phyloP scores from a whole-genome alignment of 2,329 filamentous ascomycete species.

The Lecanosticta acicola region DNA sequence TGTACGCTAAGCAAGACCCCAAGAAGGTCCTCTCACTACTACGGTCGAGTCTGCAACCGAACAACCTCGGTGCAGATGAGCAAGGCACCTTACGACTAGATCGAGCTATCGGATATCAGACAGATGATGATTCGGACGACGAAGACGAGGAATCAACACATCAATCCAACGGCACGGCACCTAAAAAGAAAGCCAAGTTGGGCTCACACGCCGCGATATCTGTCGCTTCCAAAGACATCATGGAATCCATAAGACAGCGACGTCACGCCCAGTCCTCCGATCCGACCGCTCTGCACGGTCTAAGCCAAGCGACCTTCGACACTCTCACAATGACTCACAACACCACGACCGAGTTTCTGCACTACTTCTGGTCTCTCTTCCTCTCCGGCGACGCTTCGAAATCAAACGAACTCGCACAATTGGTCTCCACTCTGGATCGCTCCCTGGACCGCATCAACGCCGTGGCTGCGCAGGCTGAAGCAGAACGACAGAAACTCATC shows the following conservation, averaged over 20 bases:
- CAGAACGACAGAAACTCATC: conserved; percentile 62
- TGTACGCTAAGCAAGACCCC: conserved; percentile 66
- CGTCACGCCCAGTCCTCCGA: conserved; percentile 21
- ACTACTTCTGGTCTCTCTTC: conserved; percentile 93
- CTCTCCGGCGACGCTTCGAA: conserved; percentile 76
- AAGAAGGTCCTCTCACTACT: conserved; percentile 61
- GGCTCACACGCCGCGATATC: conserved; percentile 64
- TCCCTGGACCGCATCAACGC: conserved; percentile 73
- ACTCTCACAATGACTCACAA: conserved; percentile 73
- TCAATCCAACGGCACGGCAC: conserved; percentile 19
- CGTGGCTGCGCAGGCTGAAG: conserved; percentile 74
- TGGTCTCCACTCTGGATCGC: conserved; percentile 74
- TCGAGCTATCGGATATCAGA: conserved; percentile 60
- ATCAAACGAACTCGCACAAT: conserved; percentile 70
- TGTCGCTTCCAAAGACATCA: conserved; percentile 60
- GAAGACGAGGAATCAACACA: conserved; percentile 44
- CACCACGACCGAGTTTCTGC: conserved; percentile 90
- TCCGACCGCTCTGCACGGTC: conserved; percentile 27
- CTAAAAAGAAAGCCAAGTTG: conserved; percentile 36
- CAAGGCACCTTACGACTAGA: conserved; percentile 46
- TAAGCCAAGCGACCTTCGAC: conserved; percentile 50
- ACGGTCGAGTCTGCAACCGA: conserved; percentile 55
- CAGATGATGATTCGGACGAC: conserved; percentile 56
- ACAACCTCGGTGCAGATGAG: conserved; percentile 28
- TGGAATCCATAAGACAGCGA: conserved; percentile 57